Conservation (phyloP, 139 green algal genomes). For the Axilococcus clingmanii region DNA sequence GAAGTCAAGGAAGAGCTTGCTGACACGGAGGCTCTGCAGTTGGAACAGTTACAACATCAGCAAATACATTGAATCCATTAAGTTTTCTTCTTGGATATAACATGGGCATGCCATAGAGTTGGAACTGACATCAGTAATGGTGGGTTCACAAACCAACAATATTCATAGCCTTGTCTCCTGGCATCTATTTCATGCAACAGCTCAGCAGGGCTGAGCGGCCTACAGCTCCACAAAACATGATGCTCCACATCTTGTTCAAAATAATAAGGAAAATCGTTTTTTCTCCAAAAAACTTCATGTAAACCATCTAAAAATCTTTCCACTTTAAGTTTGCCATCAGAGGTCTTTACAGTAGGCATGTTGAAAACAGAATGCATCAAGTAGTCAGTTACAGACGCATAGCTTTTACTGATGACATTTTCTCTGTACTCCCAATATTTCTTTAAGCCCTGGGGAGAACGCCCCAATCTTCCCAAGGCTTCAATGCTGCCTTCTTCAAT, state of each 20-base stretch:
- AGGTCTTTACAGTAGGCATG: background rate
- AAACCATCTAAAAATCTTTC: constrained; percentile 4
- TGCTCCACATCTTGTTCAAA: constrained; percentile 5
- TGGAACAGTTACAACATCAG: background rate
- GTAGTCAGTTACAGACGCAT: constrained; percentile 3
- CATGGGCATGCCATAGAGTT: constrained; percentile 11
- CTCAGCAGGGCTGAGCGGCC: background rate
- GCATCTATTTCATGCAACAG: background rate
- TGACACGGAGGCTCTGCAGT: background rate
- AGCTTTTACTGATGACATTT: background rate
- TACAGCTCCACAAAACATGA: constrained; percentile 2
- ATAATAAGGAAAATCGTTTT: constrained; percentile 7
- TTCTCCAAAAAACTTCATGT: background rate
- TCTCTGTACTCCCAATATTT: constrained; percentile 3
- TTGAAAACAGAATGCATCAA: background rate
- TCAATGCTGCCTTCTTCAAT: constrained; percentile 3
- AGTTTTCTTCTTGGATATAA: constrained; percentile 2
- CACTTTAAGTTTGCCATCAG: background rate
- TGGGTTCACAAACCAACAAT: constrained; percentile 6
- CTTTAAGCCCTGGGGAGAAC: background rate
- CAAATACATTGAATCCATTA: background rate
- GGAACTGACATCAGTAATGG: constrained; percentile 3
- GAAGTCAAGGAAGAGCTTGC: background rate
- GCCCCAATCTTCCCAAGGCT: constrained; percentile 1
- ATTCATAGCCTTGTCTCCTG: background rate